Base-by-base conservation (phyloP, 2,329 filamentous ascomycete genomes). In the Zymoseptoria crescenta region DNA sequence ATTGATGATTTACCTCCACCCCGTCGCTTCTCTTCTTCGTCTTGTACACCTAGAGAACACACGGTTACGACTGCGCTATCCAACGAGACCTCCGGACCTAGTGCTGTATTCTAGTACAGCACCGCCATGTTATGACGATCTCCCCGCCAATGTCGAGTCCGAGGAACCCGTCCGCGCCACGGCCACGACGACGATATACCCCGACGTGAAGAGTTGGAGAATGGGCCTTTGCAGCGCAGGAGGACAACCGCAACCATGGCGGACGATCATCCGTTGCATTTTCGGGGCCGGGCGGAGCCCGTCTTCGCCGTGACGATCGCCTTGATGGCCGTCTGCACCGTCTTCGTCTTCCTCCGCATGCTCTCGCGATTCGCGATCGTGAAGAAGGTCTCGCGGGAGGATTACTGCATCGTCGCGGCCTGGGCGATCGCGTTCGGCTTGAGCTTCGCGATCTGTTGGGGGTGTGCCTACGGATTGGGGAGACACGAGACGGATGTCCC, bases 361-460 rank as follows among this genome's bases (percentile, higher is more conserved):
- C 75, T 89, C 49, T 91, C 88, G 61, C 83, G 91, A 28, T 79
- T 83, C 54, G 83, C 81, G 52, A 86, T 96, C 54, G 87, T 96
- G 58, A 84, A 83, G 65, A 85, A 82, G 57, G 75, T 91, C 55
- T 85, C 81, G 57, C 83, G 83, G 77, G 91, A 96, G 74, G 92
- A 96, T 78, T 88, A 86, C 74, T 83, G 89, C 67, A 94, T 96
- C 73, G 74, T 91, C 9, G 65, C 89, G 49, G 90, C 91, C 57
- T 96, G 91, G 92, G 74, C 85, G 49, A 72, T 91, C 52, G 83
- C 86, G 48, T 83, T 88, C 64, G 87, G 84, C 41, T 75, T 90
- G 48, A 85, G 83, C 20, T 82, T 88, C 62, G 79, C 84, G 49
- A 87, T 91, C 62, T 83, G 83, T 69, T 81, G 83, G 63, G 87